Evolutionary conservation across 2,329 filamentous ascomycete genomes (phyloP).

Genomic region (Zymoseptoria passerinii): DNA sequence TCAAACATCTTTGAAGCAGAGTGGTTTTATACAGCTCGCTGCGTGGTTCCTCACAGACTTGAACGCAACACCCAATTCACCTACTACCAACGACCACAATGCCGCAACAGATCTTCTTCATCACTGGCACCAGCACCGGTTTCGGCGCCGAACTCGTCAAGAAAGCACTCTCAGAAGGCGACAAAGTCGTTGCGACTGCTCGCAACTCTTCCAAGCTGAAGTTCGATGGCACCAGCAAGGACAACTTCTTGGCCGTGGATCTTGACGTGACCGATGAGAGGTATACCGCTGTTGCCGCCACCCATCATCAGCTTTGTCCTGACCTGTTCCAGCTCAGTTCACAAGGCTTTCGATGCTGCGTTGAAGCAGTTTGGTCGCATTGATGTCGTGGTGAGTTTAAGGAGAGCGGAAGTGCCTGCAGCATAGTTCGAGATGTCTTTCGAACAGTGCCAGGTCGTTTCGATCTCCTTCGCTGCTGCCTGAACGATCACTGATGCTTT

Average conservation of each 20-base stretch:
- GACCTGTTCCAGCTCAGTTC: slow-evolving; percentile 32
- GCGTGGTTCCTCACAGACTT: too few relatives aligned
- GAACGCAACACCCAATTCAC: background rate
- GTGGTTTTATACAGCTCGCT: too few relatives aligned
- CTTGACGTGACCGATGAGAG: slow-evolving; percentile 44
- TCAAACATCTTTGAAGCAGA: background rate
- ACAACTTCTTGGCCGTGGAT: slow-evolving; percentile 42
- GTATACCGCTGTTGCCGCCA: slow-evolving; percentile 28
- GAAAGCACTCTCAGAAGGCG: slow-evolving; percentile 35
- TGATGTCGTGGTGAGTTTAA: slow-evolving; percentile 40
- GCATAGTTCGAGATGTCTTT: background rate
- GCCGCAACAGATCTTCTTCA: slow-evolving; percentile 40
- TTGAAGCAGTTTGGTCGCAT: slow-evolving; percentile 46
- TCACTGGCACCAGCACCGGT: slow-evolving; percentile 41
- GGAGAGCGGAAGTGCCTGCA: background rate
- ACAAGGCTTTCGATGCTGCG: slow-evolving; percentile 38
- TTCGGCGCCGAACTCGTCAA: slow-evolving; percentile 40
- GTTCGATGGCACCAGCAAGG: slow-evolving; percentile 33
- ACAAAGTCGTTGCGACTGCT: slow-evolving; percentile 40
- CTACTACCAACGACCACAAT: slow-evolving; percentile 18
- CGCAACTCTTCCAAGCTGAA: slow-evolving; percentile 38
- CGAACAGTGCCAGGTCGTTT: background rate
- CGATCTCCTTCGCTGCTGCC: slow-evolving; percentile 31
- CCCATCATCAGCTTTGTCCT: background rate
- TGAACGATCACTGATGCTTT: background rate